These are phyloP conservation scores for Neonectria neomacrospora DNA, from an alignment of 2,329 filamentous ascomycete genomes.

Conservation along the genomic window DNA sequence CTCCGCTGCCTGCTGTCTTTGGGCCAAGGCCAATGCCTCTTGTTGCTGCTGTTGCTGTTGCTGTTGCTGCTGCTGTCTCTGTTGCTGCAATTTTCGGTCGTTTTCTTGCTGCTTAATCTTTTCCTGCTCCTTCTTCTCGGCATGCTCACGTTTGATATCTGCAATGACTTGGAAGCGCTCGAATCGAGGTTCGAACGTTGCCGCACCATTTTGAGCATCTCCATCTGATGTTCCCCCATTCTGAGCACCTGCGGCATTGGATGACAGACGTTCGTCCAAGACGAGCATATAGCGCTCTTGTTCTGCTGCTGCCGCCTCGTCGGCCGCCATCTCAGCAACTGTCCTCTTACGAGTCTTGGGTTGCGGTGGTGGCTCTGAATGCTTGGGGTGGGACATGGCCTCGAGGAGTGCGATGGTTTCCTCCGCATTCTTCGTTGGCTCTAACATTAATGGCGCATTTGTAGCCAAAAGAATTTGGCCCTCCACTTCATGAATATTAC, in stretches of 20 bases:
- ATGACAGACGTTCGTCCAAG: slow-evolving; percentile 82
- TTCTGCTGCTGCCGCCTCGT: slow-evolving; percentile 90
- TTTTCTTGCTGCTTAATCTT: slow-evolving; percentile 74
- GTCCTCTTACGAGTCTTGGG: slow-evolving; percentile 94
- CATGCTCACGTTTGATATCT: slow-evolving; percentile 81
- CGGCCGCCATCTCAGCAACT: slow-evolving; percentile 91
- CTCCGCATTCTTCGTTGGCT: slow-evolving; percentile 75
- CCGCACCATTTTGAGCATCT: slow-evolving; percentile 76
- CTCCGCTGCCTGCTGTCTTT: slow-evolving; percentile 58
- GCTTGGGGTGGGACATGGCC: slow-evolving; percentile 78
- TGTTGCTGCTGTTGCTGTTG: slow-evolving; percentile 30
- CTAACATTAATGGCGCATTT: slow-evolving; percentile 78
- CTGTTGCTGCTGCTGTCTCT: slow-evolving; percentile 54
- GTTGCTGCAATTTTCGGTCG: slow-evolving; percentile 62
- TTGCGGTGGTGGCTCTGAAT: slow-evolving; percentile 79
- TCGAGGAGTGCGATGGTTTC: slow-evolving; percentile 79
- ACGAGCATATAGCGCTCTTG: slow-evolving; percentile 93
- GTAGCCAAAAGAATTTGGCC: slow-evolving; percentile 79
- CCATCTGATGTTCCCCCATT: slow-evolving; percentile 70
- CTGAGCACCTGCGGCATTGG: slow-evolving; percentile 67
- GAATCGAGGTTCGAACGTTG: slow-evolving; percentile 86
- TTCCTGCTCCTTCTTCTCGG: slow-evolving; percentile 80
- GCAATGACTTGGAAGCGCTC: slow-evolving; percentile 92
- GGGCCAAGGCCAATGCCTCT: slow-evolving; percentile 57
- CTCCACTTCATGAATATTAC: slow-evolving; percentile 79